Evolutionary conservation across 768 basidiomycete species (phyloP).

Genomic region (Cantharellus anzutake): DNA sequence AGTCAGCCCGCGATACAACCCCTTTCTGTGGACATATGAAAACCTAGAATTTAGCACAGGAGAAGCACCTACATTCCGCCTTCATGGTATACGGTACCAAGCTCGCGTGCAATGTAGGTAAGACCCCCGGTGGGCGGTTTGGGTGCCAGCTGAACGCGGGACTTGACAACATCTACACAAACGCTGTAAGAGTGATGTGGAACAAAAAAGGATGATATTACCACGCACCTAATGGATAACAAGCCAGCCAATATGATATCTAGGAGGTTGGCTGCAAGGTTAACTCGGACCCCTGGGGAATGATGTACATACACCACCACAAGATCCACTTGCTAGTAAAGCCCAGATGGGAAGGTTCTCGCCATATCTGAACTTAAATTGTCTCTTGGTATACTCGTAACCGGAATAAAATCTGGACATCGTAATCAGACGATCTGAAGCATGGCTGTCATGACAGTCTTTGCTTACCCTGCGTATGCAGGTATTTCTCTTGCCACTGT

Average conservation of each 20-base stretch:
- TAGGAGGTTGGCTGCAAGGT: conserved; percentile 14
- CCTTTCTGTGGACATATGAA: conserved; percentile 2
- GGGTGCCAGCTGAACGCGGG: conserved; percentile 61
- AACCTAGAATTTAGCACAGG: background rate
- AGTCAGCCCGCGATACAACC: conserved; percentile 14
- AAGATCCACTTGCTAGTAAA: conserved; percentile 61
- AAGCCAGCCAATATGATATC: conserved; percentile 86
- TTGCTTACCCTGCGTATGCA: conserved; percentile 71
- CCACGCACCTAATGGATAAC: conserved; percentile 59
- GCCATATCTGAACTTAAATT: conserved; percentile 45
- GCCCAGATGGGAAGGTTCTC: conserved; percentile 67
- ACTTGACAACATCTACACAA: conserved; percentile 67
- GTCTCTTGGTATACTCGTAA: conserved; percentile 78
- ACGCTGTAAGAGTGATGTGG: background rate
- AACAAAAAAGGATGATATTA: background rate
- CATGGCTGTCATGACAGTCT: background rate
- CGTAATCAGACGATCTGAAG: no score
- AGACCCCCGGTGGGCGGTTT: conserved; percentile 52
- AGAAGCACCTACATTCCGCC: conserved; percentile 34
- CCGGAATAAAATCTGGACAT: conserved; percentile 48
- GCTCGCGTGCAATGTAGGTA: conserved; percentile 53
- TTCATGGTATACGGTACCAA: conserved; percentile 47
- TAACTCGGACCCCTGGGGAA: conserved; percentile 1
- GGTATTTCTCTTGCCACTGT: conserved; percentile 90
- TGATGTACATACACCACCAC: conserved; percentile 45